A percentile compares a stretch with the other conserved stretches of the same genome.
Evolutionary conservation across 2,329 filamentous ascomycete species (phyloP).

Genomic region (Fusarium sp.): DNA sequence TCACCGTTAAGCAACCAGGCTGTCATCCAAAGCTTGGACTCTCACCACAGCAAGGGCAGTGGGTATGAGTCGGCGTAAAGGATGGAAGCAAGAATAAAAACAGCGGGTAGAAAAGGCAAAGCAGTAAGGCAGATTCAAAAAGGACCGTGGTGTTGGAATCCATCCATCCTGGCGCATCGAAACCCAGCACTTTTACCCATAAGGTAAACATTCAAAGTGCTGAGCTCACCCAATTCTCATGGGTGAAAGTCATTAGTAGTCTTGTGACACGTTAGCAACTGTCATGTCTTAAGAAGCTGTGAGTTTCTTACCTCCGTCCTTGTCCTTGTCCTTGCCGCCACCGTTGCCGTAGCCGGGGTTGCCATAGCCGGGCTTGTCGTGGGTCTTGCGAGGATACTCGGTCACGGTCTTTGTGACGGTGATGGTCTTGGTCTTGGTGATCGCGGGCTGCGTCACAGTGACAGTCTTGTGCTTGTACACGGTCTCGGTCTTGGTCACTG

Average conservation of each 20-base stretch:
- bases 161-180: background rate
- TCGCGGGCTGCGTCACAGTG: background rate
- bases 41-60: background rate
- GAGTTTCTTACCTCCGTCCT: background rate
- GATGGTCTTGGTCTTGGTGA: background rate
- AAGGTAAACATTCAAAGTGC: background rate
- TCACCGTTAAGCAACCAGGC: background rate
- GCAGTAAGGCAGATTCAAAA: background rate
- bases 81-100: background rate
- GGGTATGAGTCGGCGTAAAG: background rate
- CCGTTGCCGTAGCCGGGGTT: conserved; percentile 1
- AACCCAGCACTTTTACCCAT: background rate
- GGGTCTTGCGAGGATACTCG: background rate
- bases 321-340: background rate
- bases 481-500: background rate
- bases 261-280: background rate
- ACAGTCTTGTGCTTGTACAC: background rate
- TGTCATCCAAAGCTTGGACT: background rate
- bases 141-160: conserved; percentile 1
- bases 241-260: background rate
- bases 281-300: background rate
- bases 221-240: background rate
- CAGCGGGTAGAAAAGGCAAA: background rate
- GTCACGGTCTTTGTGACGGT: conserved; percentile 1
- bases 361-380: background rate